Evolutionary conservation across 257 asterid genomes (phyloP).

Genomic region (Thymus mandschuricus): DNA sequence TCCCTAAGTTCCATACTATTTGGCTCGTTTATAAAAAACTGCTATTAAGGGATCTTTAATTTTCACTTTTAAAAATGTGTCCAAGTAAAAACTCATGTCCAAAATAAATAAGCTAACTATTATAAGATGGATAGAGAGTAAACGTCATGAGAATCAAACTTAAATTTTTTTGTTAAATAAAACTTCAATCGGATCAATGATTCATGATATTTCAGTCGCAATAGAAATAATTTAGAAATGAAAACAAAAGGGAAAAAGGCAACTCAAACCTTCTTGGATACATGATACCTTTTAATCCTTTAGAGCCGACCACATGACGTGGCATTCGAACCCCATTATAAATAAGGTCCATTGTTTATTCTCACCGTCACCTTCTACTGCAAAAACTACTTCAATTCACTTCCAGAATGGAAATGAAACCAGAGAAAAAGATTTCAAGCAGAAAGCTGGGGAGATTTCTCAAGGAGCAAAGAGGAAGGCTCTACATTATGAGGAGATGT

Average conservation of each 20-base stretch:
- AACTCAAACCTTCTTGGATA: conserved; percentile 30
- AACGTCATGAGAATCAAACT: no score
- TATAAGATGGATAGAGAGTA: no score
- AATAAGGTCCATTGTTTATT: no score
- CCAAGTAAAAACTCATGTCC: no score
- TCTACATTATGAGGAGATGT: conserved; percentile 70
- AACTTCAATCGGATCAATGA: no score
- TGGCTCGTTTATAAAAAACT: no score
- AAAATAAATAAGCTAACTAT: no score
- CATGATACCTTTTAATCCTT: conserved; percentile 30
- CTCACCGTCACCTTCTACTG: not conserved
- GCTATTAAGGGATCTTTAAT: no score
- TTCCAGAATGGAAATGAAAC: conserved; percentile 19
- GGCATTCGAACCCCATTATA: not conserved
- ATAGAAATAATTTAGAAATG: not conserved
- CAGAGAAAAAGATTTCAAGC: conserved; percentile 56
- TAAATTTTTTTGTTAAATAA: no score
- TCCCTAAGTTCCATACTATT: no score
- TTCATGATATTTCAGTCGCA: not conserved
- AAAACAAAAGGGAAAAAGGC: not conserved
- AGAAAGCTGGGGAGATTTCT: conserved; percentile 58
- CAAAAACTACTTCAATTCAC: no score
- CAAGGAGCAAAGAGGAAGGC: conserved; percentile 70
- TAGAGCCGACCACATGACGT: conserved; percentile 45
- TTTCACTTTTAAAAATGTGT: no score